These are phyloP conservation scores for Termitomyces heimii DNA, from an alignment of 768 basidiomycete species.

Conservation along the genomic window DNA sequence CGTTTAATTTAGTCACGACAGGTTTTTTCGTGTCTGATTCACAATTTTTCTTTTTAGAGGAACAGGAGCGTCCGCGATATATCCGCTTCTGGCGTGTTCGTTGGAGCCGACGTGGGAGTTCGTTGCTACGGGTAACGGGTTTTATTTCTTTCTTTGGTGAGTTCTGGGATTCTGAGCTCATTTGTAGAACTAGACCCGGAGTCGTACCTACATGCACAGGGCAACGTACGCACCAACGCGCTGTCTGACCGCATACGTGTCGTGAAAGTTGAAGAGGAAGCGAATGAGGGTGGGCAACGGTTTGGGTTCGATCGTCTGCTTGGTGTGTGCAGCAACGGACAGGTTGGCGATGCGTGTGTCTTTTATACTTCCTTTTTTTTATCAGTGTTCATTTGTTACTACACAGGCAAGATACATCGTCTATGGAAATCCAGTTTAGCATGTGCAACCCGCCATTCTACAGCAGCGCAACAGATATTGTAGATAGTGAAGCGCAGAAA, in stretches of 20 bases:
- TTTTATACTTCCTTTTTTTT: too few relatives aligned
- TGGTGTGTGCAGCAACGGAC: background rate
- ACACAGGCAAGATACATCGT: background rate
- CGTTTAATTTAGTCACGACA: constrained; percentile 12
- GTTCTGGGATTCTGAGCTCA: background rate
- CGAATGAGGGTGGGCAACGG: constrained; percentile 5
- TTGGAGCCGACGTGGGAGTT: constrained; percentile 51
- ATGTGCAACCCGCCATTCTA: constrained; percentile 99
- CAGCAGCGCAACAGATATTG: constrained; percentile 62
- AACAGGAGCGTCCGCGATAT: constrained; percentile 88
- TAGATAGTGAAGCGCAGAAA: constrained; percentile 54
- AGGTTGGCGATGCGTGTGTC: background rate
- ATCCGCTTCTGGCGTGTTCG: constrained; percentile 69
- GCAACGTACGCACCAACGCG: constrained; percentile 54
- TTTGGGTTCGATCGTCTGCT: constrained; percentile 14
- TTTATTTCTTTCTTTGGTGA: background rate
- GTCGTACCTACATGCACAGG: constrained; percentile 50
- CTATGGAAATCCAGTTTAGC: constrained; percentile 59
- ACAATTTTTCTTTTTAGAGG: constrained; percentile 37
- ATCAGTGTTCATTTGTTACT: background rate
- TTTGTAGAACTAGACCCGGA: constrained; percentile 60
- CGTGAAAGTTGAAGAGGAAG: constrained; percentile 24
- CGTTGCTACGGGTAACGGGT: constrained; percentile 56
- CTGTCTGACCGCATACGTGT: constrained; percentile 48
- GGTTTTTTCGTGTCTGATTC: background rate